Conservation (phyloP, 495 filamentous ascomycete species). For the Daldinia bambusicola region DNA sequence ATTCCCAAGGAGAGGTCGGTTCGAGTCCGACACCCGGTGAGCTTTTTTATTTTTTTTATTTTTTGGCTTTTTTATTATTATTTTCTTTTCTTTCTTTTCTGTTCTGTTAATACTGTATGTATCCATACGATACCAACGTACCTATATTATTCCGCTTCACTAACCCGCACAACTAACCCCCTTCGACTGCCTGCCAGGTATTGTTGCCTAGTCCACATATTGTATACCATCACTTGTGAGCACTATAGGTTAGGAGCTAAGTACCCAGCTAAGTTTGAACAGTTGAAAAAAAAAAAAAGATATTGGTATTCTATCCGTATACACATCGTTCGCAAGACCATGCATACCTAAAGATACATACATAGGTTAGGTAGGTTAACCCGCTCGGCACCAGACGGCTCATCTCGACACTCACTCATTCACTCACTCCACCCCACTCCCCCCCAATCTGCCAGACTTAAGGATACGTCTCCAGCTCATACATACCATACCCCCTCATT, state of each 20-base stretch:
- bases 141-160: neutral
- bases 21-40: neutral
- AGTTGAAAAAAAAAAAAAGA: constrained; percentile 28
- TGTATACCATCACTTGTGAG: no score
- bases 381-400: constrained; percentile 25
- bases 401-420: neutral
- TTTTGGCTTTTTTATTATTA: neutral
- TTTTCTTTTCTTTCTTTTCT: neutral
- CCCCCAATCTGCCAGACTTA: constrained; percentile 9
- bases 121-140: no score
- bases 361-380: neutral
- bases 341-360: constrained; percentile 48
- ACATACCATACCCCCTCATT: neutral
- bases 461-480: constrained; percentile 16
- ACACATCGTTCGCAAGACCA: constrained; percentile 39
- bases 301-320: constrained; percentile 44
- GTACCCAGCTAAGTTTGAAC: constrained; percentile 22
- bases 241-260: no score
- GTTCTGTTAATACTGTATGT: no score
- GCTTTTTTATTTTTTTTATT: neutral
- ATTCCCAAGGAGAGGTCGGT: neutral
- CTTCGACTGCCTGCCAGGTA: no score
- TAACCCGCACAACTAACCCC: neutral
- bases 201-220: no score
- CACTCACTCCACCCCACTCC: no score